Evolutionary conservation across 371 early-diverging fungal species (phyloP).

Genomic region (Apophysomyces elegans): DNA sequence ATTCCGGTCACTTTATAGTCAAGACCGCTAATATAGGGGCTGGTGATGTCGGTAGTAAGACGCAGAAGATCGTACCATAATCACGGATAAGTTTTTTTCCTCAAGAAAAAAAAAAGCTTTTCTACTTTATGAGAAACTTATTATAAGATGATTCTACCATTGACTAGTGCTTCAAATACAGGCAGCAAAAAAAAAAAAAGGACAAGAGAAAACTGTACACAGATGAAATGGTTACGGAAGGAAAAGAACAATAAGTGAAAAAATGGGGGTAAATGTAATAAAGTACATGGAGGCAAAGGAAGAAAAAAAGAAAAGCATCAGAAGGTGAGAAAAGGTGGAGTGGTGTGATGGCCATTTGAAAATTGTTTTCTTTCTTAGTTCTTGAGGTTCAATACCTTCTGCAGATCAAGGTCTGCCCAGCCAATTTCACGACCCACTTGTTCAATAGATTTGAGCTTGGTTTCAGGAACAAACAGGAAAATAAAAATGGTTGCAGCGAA

Average conservation of each 20-base stretch:
- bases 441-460: conserved; percentile 74
- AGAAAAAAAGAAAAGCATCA: neutral
- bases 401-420: conserved; percentile 41
- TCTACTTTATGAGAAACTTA: too few species aligned
- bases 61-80: too few species aligned
- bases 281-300: neutral
- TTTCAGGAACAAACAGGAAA: conserved; percentile 74
- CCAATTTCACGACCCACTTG: conserved; percentile 55
- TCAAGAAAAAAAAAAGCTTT: too few species aligned
- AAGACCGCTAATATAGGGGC: too few species aligned
- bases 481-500: conserved; percentile 25
- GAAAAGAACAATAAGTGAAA: neutral
- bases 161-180: neutral
- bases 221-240: neutral
- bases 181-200: neutral
- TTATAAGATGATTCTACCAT: too few species aligned
- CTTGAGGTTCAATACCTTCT: conserved; percentile 23
- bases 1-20: too few species aligned
- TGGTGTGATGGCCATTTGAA: neutral
- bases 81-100: too few species aligned
- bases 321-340: neutral
- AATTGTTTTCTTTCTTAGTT: conserved; percentile 9
- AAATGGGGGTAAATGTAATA: neutral
- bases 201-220: conserved; percentile 1
- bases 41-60: too few species aligned